A percentile compares a stretch with the other conserved stretches of the same genome.
Evolutionary conservation across 768 basidiomycete species (phyloP).

Genomic region (Termitomyces sp.): DNA sequence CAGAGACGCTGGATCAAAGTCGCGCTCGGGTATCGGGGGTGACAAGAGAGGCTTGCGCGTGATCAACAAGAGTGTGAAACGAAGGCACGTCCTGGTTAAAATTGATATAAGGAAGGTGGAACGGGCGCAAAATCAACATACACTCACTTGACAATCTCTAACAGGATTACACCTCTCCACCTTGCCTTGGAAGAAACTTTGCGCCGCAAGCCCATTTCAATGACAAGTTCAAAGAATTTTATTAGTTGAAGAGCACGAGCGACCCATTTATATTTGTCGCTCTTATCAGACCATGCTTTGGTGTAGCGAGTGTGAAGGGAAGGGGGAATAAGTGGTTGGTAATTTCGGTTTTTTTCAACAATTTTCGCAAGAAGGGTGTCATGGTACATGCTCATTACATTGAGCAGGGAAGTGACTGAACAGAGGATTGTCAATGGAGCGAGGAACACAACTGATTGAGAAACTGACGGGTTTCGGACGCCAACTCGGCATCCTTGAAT

Average conservation of each 20-base stretch:
- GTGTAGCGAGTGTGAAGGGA: slow-evolving; percentile 87
- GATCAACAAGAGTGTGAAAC: slow-evolving; percentile 64
- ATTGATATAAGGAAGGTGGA: slow-evolving; percentile 10
- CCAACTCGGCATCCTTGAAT: slow-evolving; percentile 96
- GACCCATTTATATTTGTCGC: slow-evolving; percentile 69
- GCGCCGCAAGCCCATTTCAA: slow-evolving; percentile 85
- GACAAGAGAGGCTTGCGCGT: slow-evolving; percentile 73
- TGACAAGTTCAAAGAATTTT: slow-evolving; percentile 73
- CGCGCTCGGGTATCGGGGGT: slow-evolving; percentile 82
- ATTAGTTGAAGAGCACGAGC: slow-evolving; percentile 72
- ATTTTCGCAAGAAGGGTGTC: slow-evolving; percentile 81
- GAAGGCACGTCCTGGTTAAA: slow-evolving; percentile 58
- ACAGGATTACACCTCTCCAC: slow-evolving; percentile 71
- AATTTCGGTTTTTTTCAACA: slow-evolving; percentile 57
- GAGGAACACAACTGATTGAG: slow-evolving; percentile 1
- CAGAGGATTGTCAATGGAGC: slow-evolving; percentile 12
- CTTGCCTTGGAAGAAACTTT: slow-evolving; percentile 56
- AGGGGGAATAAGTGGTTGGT: slow-evolving; percentile 69
- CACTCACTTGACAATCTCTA: slow-evolving; percentile 83
- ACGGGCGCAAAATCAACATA: neutral
- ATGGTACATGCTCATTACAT: slow-evolving; percentile 89
- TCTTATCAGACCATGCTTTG: slow-evolving; percentile 74
- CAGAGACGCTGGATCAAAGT: slow-evolving; percentile 72
- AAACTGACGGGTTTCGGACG: slow-evolving; percentile 87
- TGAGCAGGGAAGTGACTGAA: slow-evolving; percentile 82